phyloP scores from a whole-genome alignment of 371 early-diverging fungal species.

The Massospora cicadina region DNA sequence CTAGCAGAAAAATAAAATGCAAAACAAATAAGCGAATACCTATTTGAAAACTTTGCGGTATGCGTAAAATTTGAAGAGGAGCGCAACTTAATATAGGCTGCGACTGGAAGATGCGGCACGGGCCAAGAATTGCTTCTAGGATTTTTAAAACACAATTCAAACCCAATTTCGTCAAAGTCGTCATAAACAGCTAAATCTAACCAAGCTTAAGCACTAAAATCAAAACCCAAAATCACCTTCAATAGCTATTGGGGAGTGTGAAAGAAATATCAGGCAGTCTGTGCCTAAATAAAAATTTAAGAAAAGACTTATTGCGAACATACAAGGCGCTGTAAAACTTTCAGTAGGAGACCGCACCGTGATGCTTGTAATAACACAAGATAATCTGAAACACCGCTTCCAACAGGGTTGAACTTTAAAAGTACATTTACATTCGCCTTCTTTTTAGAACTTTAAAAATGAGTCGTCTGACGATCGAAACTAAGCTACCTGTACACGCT shows the following conservation, averaged over 20 bases:
- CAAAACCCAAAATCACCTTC: conserved; percentile 2
- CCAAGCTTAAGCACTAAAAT: neutral
- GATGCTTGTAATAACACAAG: conserved; percentile 2
- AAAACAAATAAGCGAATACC: conserved; percentile 4
- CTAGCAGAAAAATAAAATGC: neutral
- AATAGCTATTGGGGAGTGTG: neutral
- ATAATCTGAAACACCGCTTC: neutral
- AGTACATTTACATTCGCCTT: conserved; percentile 1
- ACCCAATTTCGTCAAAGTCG: neutral
- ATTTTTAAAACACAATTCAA: neutral
- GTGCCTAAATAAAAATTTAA: neutral
- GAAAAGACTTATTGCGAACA: neutral
- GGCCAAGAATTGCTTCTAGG: neutral
- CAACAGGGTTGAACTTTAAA: conserved; percentile 5
- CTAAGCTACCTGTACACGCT: neutral
- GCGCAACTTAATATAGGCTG: neutral
- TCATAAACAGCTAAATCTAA: conserved; percentile 1
- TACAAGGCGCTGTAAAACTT: conserved; percentile 7
- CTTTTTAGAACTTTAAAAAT: conserved; percentile 1
- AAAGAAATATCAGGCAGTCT: neutral
- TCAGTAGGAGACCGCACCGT: neutral
- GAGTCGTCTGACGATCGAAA: too few relatives aligned
- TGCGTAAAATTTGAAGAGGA: neutral
- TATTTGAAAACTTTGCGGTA: neutral
- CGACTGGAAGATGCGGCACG: neutral